Conservation (phyloP, 768 basidiomycete genomes). For the Mycena rebaudengoi region DNA sequence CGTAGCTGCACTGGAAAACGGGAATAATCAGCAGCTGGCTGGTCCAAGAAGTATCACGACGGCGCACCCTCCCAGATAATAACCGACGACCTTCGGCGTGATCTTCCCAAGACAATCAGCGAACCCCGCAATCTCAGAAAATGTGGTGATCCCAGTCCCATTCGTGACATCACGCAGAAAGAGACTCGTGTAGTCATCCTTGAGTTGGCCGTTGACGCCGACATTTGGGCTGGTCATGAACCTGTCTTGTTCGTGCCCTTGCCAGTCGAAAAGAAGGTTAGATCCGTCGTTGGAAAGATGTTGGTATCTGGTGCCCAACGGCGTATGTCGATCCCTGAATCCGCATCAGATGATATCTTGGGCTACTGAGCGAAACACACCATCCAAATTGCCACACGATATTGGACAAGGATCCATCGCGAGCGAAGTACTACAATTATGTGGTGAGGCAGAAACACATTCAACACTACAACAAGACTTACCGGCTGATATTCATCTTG, state of each 20-base stretch:
- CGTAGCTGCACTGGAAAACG: not conserved
- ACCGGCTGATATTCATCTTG: conserved; percentile 19
- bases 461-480: not conserved
- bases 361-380: not conserved
- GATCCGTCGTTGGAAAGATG: conserved; percentile 8
- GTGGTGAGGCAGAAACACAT: too few relatives aligned
- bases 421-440: conserved; percentile 18
- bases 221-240: not conserved
- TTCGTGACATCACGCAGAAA: conserved; percentile 10
- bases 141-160: not conserved
- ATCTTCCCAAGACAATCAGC: conserved; percentile 7
- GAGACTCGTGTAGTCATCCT: not conserved
- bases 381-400: conserved; percentile 17
- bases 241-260: not conserved
- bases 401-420: conserved; percentile 5
- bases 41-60: too few relatives aligned
- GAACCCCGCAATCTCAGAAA: conserved; percentile 10
- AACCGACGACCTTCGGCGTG: conserved; percentile 14
- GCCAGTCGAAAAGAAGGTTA: conserved; percentile 10
- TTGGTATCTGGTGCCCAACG: not conserved
- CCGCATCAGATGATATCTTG: too few relatives aligned
- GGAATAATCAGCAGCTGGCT: too few relatives aligned
- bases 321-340: not conserved
- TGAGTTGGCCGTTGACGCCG: not conserved
- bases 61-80: conserved; percentile 11